Base-by-base conservation (phyloP, 805 yeast species). In the Candida awuae region DNA sequence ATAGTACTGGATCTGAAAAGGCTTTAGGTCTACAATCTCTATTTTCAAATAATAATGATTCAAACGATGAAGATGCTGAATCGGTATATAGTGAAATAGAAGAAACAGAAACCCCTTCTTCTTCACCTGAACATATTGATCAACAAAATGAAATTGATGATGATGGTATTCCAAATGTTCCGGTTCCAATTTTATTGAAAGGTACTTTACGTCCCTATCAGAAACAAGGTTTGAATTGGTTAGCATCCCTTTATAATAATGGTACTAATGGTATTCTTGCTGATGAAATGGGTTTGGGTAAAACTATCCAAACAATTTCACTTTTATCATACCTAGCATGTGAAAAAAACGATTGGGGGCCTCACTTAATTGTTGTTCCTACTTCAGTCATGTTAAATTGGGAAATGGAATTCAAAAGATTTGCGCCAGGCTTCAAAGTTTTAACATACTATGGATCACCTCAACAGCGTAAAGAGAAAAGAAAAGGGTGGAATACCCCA, bases 361-460 rank as follows among this genome's bases (percentile, higher is more conserved):
- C 98, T 0, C 99, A 92, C 65, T 66, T 92, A 39, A 88, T 92
- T 62, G 80, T 92, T 43, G 99, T 92, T 4, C 99, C 99, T 4
- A 92, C 99, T 0, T 85, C 96, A 13, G 99, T 92, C 7, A 79
- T 92, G 79, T 73, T 92, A 38, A 92, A 92, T 55, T 92, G 99
- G 99, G 99, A 92, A 59, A 90, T 94, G 97, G 99, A 92, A 55
- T 88, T 92, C 63, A 92, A 94, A 54, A 76, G 95, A 52, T 92
- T 92, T 67, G 97, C 97, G 1, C 99, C 99, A 0, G 99, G 98
- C 0, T 83, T 92, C 59, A 90, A 94, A 59, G 92, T 92, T 3
- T 56, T 92, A 57, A 92, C 97, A 0, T 92, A 92, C 59, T 92
- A 90, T 53, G 99, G 99, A 0, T 80, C 94, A 13, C 98, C 97